Percentiles rank a stretch among this genome's conserved stretches.
These are phyloP conservation scores for Casuarina cunninghamiana DNA, from an alignment of 306 rosid species.

Conservation along the genomic window DNA sequence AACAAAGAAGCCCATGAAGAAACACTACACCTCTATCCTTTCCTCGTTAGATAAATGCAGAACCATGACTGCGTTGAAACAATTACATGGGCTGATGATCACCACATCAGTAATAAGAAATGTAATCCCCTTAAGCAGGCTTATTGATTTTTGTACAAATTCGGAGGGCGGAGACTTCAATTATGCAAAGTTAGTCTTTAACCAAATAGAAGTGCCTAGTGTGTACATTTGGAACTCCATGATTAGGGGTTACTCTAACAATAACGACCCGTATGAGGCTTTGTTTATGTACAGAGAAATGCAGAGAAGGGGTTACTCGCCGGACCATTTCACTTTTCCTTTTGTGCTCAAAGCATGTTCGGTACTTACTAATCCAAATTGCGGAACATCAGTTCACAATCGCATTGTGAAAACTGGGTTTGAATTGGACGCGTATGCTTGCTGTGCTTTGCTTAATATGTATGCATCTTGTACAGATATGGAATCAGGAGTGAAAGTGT, in stretches of 20 bases:
- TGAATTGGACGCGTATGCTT: conserved; percentile 50
- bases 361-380: conserved; percentile 16
- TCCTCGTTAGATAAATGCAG: conserved; percentile 51
- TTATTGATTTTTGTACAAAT: conserved; percentile 64
- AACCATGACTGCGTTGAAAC: conserved; percentile 53
- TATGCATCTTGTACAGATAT: conserved; percentile 45
- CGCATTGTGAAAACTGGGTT: conserved; percentile 63
- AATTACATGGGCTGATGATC: conserved; percentile 49
- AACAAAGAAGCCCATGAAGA: conserved; percentile 34
- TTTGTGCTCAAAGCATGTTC: conserved; percentile 69
- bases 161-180: conserved; percentile 50
- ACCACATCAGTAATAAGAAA: conserved; percentile 45
- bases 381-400: conserved; percentile 60
- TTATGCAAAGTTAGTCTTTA: conserved; percentile 53
- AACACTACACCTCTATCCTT: conserved; percentile 41
- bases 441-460: conserved; percentile 64
- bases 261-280: conserved; percentile 43
- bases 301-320: conserved; percentile 54
- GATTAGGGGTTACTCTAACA: conserved; percentile 62
- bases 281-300: conserved; percentile 50
- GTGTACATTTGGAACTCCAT: conserved; percentile 75
- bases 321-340: conserved; percentile 75
- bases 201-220: conserved; percentile 46
- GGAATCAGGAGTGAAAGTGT: conserved; percentile 52
- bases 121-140: conserved; percentile 57